Conservation (phyloP, 768 basidiomycete genomes). For the Boletus vinaceobasis region DNA sequence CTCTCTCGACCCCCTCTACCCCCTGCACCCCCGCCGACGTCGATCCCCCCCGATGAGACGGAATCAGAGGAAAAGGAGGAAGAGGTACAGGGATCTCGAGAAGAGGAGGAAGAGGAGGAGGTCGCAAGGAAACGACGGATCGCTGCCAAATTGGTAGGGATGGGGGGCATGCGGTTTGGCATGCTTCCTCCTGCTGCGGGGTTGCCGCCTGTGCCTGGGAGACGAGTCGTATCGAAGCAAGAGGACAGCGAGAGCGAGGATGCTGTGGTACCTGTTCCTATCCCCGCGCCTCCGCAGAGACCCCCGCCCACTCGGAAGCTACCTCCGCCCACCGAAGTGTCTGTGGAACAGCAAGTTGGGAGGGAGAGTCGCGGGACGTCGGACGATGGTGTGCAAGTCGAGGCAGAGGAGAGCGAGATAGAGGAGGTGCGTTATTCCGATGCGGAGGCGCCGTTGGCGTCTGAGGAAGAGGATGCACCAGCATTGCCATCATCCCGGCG, state of each 20-base stretch:
- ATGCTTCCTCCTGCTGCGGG: slow-evolving; percentile 41
- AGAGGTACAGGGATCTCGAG: no score
- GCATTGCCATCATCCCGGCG: slow-evolving; percentile 56
- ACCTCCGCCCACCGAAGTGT: slow-evolving; percentile 18
- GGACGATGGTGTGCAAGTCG: slow-evolving; percentile 62
- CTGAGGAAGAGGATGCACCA: slow-evolving; percentile 40
- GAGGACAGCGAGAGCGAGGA: slow-evolving; percentile 34
- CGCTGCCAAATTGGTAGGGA: slow-evolving; percentile 50
- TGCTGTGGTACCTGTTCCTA: slow-evolving; percentile 25
- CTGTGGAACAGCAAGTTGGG: slow-evolving; percentile 32
- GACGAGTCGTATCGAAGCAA: slow-evolving; percentile 15
- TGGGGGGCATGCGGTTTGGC: slow-evolving; percentile 57
- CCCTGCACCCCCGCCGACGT: slow-evolving; percentile 35
- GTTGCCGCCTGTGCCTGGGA: slow-evolving; percentile 12
- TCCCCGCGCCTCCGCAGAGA: slow-evolving; percentile 32
- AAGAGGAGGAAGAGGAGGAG: no score
- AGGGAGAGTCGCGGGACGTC: slow-evolving; percentile 42
- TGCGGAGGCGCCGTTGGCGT: slow-evolving; percentile 29
- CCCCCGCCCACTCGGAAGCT: slow-evolving; percentile 22
- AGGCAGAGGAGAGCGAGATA: slow-evolving; percentile 69
- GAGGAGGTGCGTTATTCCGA: slow-evolving; percentile 66
- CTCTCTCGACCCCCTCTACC: slow-evolving; percentile 37
- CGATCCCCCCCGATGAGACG: slow-evolving; percentile 26
- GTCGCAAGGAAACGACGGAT: no score
- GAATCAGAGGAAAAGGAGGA: slow-evolving; percentile 33